Percentiles rank a stretch among this genome's conserved stretches.
Conservation (phyloP, 2,329 filamentous ascomycete genomes). For the Hypoxylon sp. region DNA sequence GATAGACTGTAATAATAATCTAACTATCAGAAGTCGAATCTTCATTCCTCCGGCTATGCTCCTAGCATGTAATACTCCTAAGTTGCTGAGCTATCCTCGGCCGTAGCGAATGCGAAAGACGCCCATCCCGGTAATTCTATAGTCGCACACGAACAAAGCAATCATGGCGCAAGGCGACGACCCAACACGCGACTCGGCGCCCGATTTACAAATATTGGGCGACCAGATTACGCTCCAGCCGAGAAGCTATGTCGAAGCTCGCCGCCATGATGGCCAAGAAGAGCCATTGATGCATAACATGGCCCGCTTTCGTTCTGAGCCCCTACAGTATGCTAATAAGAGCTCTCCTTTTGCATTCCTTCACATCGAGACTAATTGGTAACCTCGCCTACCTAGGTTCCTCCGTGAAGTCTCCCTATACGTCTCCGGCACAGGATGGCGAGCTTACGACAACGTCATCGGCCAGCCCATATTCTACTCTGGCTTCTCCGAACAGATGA, state of each 20-base stretch:
- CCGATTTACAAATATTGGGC: slow-evolving; percentile 83
- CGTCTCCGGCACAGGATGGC: slow-evolving; percentile 94
- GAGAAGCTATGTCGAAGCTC: slow-evolving; percentile 73
- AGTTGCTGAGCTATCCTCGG: slow-evolving; percentile 39
- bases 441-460: slow-evolving; percentile 90
- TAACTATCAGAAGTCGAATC: neutral
- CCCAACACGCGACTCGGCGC: slow-evolving; percentile 69
- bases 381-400: slow-evolving; percentile 71
- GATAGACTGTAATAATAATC: neutral
- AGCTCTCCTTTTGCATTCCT: neutral
- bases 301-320: slow-evolving; percentile 84
- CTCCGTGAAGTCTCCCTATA: slow-evolving; percentile 94
- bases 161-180: slow-evolving; percentile 61
- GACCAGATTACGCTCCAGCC: slow-evolving; percentile 82
- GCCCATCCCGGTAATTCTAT: slow-evolving; percentile 9
- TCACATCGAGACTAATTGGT: neutral
- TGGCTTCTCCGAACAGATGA: slow-evolving; percentile 94
- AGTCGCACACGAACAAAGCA: slow-evolving; percentile 10
- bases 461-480: slow-evolving; percentile 94
- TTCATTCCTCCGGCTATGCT: slow-evolving; percentile 23
- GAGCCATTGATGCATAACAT: slow-evolving; percentile 85
- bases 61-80: slow-evolving; percentile 35
- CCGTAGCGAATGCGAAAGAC: slow-evolving; percentile 30
- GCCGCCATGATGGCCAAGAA: slow-evolving; percentile 68
- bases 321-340: slow-evolving; percentile 64